Percentiles rank a stretch among this genome's conserved stretches.
These are phyloP conservation scores for Perkinsus chesapeaki DNA, from an alignment of 169 alveolate genomes.

Conservation along the genomic window DNA sequence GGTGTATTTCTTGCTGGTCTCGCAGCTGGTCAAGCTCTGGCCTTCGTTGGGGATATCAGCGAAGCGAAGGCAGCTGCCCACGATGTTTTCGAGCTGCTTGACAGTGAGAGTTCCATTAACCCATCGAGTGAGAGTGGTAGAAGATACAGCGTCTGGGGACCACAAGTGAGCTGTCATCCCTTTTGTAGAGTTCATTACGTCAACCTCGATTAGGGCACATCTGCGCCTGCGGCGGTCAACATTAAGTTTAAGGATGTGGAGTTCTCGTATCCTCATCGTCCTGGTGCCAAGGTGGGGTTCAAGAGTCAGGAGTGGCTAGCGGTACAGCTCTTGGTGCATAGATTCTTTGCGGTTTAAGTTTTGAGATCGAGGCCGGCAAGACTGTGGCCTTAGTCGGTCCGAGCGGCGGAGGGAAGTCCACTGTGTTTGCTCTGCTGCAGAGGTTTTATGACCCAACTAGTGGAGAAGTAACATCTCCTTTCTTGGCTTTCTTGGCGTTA, in stretches of 20 bases:
- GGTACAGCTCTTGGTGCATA: too few relatives aligned
- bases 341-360: constrained; percentile 20
- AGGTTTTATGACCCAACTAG: constrained; percentile 38
- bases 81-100: constrained; percentile 33
- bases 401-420: constrained; percentile 72
- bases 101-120: constrained; percentile 23
- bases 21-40: constrained; percentile 38
- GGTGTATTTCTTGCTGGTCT: constrained; percentile 32
- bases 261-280: neutral
- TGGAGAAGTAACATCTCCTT: constrained; percentile 32
- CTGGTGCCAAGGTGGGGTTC: neutral
- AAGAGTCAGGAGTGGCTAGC: neutral
- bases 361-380: constrained; percentile 62
- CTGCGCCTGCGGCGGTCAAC: neutral
- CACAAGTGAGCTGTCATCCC: neutral
- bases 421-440: constrained; percentile 64
- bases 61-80: constrained; percentile 37
- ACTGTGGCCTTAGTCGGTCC: constrained; percentile 59
- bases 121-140: neutral
- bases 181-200: neutral
- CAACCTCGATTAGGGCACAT: neutral
- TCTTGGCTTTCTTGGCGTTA: constrained; percentile 41
- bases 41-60: constrained; percentile 34
- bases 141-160: neutral
- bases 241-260: constrained; percentile 29